phyloP scores from a whole-genome alignment of 108 stramenopile species.

The Ochromonas danica region DNA sequence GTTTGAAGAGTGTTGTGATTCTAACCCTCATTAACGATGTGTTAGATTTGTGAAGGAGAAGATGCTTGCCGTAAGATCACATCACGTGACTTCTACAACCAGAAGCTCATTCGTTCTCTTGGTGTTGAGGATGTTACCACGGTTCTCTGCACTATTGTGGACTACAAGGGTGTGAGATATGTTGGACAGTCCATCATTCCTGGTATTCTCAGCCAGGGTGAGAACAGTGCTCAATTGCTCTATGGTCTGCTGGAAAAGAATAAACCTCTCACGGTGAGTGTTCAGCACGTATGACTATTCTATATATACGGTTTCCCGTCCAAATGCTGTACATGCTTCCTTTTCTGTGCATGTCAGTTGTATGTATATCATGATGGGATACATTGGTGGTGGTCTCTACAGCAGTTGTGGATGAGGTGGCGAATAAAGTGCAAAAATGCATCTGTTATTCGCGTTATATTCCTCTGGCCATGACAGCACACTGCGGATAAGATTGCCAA shows the following conservation, averaged over 20 bases:
- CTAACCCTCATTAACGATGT: neutral
- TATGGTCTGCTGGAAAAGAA: slow-evolving; percentile 26
- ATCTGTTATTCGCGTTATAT: too few species aligned
- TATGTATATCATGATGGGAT: too few species aligned
- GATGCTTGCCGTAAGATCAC: slow-evolving; percentile 5
- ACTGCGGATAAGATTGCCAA: too few species aligned
- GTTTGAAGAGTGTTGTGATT: neutral
- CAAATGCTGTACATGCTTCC: too few species aligned
- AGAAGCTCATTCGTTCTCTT: slow-evolving; percentile 18
- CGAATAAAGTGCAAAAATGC: too few species aligned
- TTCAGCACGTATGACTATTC: too few species aligned
- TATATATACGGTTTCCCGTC: too few species aligned
- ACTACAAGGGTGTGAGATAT: slow-evolving; percentile 21
- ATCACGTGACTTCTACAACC: slow-evolving; percentile 1
- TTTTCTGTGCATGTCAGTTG: too few species aligned
- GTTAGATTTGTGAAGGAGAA: slow-evolving; percentile 8
- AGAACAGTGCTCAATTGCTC: slow-evolving; percentile 11
- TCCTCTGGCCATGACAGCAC: too few species aligned
- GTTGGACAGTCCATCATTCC: slow-evolving; percentile 28
- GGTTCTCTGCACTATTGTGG: slow-evolving; percentile 3
- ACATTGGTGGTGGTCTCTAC: too few species aligned
- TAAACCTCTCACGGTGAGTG: slow-evolving; percentile 4
- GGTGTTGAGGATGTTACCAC: neutral
- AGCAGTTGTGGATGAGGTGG: too few species aligned
- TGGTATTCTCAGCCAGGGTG: slow-evolving; percentile 19